phyloP scores from a whole-genome alignment of 2,329 filamentous ascomycete species.

The Verticillium nonalfalfae region DNA sequence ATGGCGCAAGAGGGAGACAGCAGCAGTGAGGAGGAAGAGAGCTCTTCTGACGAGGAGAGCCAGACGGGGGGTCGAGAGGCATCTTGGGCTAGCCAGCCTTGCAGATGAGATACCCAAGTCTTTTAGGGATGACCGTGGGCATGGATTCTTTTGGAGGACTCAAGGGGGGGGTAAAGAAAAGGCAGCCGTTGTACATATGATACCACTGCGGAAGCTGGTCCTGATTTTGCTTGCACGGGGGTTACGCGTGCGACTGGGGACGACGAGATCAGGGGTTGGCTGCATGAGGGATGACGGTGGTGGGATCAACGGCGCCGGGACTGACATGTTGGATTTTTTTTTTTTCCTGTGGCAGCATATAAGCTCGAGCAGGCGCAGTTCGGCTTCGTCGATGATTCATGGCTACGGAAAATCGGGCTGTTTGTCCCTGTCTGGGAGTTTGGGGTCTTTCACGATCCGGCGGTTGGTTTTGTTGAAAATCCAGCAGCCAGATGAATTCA shows the following conservation, averaged over 20 bases:
- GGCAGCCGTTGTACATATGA: neutral
- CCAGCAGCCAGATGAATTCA: neutral
- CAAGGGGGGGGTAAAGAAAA: neutral
- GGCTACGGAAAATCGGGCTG: neutral
- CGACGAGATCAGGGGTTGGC: neutral
- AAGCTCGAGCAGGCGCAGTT: neutral
- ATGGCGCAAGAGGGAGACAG: neutral
- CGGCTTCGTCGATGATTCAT: neutral
- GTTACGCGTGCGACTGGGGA: neutral
- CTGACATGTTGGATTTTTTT: neutral
- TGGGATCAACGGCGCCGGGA: neutral
- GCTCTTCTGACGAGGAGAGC: neutral
- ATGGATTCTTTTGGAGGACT: neutral
- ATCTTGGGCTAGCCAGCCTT: constrained; percentile 4
- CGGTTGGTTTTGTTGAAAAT: neutral
- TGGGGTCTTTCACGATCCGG: neutral
- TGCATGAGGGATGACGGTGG: neutral
- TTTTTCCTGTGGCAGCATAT: neutral
- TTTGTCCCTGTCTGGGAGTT: neutral
- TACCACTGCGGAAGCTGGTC: neutral
- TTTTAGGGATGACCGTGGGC: constrained; percentile 5
- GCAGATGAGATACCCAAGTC: constrained; percentile 1
- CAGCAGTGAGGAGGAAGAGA: neutral
- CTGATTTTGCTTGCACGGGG: neutral
- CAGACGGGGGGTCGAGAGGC: neutral